Evolutionary conservation across 2,329 filamentous ascomycete genomes (phyloP).

Genomic region (Xylariaceae sp.): DNA sequence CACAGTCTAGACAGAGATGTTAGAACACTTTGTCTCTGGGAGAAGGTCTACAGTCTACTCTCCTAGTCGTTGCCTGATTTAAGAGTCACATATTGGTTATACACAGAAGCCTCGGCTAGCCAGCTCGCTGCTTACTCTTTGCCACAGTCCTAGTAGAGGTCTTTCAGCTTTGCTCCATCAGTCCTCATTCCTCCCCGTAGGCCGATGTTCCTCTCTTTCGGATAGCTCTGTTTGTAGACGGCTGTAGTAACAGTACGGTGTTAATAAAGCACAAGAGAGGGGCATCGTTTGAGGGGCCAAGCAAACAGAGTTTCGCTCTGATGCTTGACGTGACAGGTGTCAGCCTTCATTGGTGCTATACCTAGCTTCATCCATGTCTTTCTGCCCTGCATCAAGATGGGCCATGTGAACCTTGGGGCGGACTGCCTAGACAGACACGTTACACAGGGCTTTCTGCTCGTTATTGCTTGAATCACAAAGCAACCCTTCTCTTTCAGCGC

Average conservation of each 20-base stretch:
- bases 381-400: slow-evolving; percentile 25
- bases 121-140: background rate
- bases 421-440: slow-evolving; percentile 19
- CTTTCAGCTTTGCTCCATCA: background rate
- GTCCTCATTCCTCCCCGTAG: background rate
- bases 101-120: background rate
- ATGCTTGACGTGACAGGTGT: slow-evolving; percentile 29
- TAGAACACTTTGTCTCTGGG: background rate
- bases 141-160: background rate
- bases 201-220: background rate
- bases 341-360: slow-evolving; percentile 20
- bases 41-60: background rate
- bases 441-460: slow-evolving; percentile 16
- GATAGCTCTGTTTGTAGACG: background rate
- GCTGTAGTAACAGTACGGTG: slow-evolving; percentile 15
- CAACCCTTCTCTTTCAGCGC: slow-evolving; percentile 9
- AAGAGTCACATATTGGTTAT: background rate
- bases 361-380: slow-evolving; percentile 30
- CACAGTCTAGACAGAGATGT: background rate
- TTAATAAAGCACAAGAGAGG: slow-evolving; percentile 18
- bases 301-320: slow-evolving; percentile 31
- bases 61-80: background rate
- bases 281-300: slow-evolving; percentile 22
- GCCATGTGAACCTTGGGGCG: slow-evolving; percentile 27
- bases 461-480: slow-evolving; percentile 8